These are phyloP conservation scores for Vitis hybrid DNA, from an alignment of 177 flowering plant genomes.

Conservation along the genomic window DNA sequence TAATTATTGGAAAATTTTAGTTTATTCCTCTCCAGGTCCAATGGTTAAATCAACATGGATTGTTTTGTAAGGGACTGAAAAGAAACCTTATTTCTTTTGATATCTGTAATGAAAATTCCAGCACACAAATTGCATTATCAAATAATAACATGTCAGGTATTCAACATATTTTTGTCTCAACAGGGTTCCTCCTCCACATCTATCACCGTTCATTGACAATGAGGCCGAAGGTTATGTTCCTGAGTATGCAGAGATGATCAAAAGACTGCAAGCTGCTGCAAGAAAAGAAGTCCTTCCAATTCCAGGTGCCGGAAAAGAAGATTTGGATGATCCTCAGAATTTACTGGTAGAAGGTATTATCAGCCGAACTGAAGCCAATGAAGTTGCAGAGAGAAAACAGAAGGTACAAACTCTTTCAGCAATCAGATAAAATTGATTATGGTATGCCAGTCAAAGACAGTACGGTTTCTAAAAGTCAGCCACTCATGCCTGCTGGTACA, in stretches of 20 bases:
- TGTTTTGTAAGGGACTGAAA: too few relatives aligned
- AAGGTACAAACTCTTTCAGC: slow-evolving; percentile 42
- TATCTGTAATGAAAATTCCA: background rate
- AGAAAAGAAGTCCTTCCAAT: slow-evolving; percentile 68
- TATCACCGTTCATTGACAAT: slow-evolving; percentile 93
- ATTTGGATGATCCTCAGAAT: slow-evolving; percentile 69
- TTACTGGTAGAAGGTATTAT: slow-evolving; percentile 63
- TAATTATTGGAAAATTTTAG: too few relatives aligned
- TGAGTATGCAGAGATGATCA: slow-evolving; percentile 85
- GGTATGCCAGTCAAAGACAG: too few relatives aligned
- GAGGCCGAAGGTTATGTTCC: slow-evolving; percentile 92
- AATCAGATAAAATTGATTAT: too few relatives aligned
- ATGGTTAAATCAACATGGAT: too few relatives aligned
- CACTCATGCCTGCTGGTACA: too few relatives aligned
- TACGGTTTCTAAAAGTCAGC: too few relatives aligned
- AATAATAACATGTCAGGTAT: background rate
- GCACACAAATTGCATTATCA: background rate
- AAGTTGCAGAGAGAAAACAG: slow-evolving; percentile 65
- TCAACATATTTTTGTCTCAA: background rate
- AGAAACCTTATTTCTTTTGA: background rate
- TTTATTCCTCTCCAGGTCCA: too few relatives aligned
- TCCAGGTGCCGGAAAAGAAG: slow-evolving; percentile 70
- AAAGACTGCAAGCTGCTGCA: slow-evolving; percentile 71
- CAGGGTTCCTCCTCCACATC: slow-evolving; percentile 93
- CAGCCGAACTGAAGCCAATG: slow-evolving; percentile 69